Conservation (phyloP, 192 early-diverging fungal species). For the Backusella australiensis region DNA sequence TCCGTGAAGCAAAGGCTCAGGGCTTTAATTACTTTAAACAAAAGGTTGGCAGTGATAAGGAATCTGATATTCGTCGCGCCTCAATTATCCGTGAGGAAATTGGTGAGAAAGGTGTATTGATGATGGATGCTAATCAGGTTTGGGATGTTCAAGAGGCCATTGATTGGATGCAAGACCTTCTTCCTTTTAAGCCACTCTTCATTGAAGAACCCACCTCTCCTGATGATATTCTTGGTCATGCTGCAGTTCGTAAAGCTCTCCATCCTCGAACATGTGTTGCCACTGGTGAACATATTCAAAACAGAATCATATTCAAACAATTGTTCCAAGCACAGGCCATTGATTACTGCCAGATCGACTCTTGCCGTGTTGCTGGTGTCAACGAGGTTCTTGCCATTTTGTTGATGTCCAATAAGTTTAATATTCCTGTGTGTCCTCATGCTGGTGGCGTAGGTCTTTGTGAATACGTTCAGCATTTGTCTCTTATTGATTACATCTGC, state of each 20-base stretch:
- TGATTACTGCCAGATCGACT: conserved; percentile 40
- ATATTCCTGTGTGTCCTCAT: conserved; percentile 37
- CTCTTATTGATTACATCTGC: conserved; percentile 40
- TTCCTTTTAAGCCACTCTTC: conserved; percentile 41
- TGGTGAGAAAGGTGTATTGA: conserved; percentile 39
- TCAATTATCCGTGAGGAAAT: conserved; percentile 41
- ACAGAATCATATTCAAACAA: conserved; percentile 40
- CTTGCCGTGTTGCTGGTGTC: conserved; percentile 40
- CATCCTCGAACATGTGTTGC: conserved; percentile 34
- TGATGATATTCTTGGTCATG: conserved; percentile 43
- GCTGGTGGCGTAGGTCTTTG: conserved; percentile 40
- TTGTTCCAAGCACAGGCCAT: conserved; percentile 41
- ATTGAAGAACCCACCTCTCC: conserved; percentile 47
- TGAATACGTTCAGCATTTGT: conserved; percentile 38
- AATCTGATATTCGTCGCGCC: conserved; percentile 39
- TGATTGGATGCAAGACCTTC: conserved; percentile 44
- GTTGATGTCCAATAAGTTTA: conserved; percentile 40
- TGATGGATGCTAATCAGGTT: conserved; percentile 53
- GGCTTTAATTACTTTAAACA: conserved; percentile 48
- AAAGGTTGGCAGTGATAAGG: conserved; percentile 40
- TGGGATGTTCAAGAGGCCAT: conserved; percentile 48
- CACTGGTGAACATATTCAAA: conserved; percentile 42
- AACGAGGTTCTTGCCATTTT: conserved; percentile 38
- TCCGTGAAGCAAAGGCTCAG: conserved; percentile 35
- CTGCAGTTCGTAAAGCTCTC: conserved; percentile 38